A percentile compares a stretch with the other conserved stretches of the same genome.
phyloP scores from a whole-genome alignment of 352 stramenopile species.

The Phytopythium delawarense region DNA sequence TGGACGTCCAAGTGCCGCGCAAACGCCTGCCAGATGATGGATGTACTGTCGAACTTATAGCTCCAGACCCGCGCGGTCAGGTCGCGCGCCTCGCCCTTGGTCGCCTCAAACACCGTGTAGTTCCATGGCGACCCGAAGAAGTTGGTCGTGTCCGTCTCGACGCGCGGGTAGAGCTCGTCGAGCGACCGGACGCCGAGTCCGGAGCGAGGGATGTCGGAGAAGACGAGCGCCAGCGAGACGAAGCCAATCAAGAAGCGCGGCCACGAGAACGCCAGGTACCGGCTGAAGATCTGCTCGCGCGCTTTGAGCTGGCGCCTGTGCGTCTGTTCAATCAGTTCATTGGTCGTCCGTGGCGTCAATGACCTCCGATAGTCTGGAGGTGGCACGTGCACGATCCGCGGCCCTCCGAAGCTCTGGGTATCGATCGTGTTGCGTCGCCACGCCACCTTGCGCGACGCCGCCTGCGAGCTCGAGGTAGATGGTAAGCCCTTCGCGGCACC shows the following conservation, averaged over 20 bases:
- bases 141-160: constrained; percentile 3
- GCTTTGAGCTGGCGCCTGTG: constrained; percentile 12
- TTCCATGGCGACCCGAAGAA: constrained; percentile 28
- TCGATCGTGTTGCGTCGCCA: not conserved
- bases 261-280: constrained; percentile 25
- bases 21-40: constrained; percentile 25
- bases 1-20: constrained; percentile 13
- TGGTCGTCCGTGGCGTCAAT: not conserved
- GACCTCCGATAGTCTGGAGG: not conserved
- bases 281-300: constrained; percentile 18
- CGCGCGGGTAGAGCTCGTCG: not conserved
- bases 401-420: not conserved
- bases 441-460: not conserved
- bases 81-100: constrained; percentile 12
- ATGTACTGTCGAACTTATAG: constrained; percentile 41
- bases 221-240: constrained; percentile 26
- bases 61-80: constrained; percentile 19
- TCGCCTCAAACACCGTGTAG: constrained; percentile 23
- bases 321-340: constrained; percentile 17
- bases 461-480: not conserved
- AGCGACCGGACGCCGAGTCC: constrained; percentile 14
- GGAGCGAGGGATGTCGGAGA: constrained; percentile 26
- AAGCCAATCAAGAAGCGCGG: constrained; percentile 16
- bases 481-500: not conserved
- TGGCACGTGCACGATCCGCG: not conserved